Evolutionary conservation across 139 green algal genomes (phyloP).

Genomic region (Desmodesmus armatus): DNA sequence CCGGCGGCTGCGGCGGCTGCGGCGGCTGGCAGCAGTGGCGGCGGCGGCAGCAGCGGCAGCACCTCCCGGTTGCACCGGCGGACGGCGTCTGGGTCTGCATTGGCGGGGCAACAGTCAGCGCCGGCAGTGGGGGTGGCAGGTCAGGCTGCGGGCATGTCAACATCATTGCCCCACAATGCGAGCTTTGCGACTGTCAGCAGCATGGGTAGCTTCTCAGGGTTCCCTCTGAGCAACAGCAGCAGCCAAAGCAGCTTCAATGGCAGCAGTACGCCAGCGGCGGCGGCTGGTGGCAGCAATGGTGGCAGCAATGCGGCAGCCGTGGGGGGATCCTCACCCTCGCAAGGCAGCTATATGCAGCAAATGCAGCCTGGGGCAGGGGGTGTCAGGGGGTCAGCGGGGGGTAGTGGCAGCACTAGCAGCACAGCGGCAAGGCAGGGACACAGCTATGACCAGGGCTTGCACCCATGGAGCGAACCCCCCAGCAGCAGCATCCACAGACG

Average conservation of each 20-base stretch:
- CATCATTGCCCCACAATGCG: background rate
- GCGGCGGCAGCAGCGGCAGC: background rate
- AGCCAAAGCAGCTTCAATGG: background rate
- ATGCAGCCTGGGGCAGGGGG: too few relatives aligned
- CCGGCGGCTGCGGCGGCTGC: background rate
- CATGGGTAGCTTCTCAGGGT: conserved; percentile 33
- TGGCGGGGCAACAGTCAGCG: too few relatives aligned
- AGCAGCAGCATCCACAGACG: background rate
- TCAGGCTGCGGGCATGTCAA: too few relatives aligned
- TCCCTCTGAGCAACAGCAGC: conserved; percentile 11
- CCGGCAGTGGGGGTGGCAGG: too few relatives aligned
- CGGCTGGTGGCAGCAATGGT: too few relatives aligned
- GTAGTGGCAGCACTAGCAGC: background rate
- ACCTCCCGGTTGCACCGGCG: background rate
- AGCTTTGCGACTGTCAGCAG: conserved; percentile 44
- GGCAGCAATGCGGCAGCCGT: too few relatives aligned
- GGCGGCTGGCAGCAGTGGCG: conserved; percentile 9
- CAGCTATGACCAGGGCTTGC: background rate
- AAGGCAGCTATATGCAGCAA: too few relatives aligned
- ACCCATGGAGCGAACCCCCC: background rate
- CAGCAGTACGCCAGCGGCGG: background rate
- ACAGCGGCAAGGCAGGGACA: background rate
- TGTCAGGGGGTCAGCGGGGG: too few relatives aligned
- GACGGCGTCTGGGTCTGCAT: background rate
- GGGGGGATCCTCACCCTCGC: too few relatives aligned